Percentiles rank a stretch among this genome's conserved stretches.
These are phyloP conservation scores for Coniochaeta prunicola DNA, from an alignment of 2,329 filamentous ascomycete genomes.

Conservation along the genomic window DNA sequence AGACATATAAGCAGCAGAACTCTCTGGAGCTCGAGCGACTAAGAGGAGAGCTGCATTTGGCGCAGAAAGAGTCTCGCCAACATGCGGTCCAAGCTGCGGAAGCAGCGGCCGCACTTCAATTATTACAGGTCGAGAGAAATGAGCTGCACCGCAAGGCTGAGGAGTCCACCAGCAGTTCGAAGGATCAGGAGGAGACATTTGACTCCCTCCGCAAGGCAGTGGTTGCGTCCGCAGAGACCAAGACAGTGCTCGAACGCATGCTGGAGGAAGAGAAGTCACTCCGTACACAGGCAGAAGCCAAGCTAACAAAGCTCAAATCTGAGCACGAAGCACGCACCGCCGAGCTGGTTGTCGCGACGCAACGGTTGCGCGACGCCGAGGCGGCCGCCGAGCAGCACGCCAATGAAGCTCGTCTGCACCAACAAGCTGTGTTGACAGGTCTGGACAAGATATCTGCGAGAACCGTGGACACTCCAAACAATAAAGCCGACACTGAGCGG, in stretches of 20 bases:
- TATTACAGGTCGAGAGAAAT: conserved; percentile 80
- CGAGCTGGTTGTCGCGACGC: conserved; percentile 68
- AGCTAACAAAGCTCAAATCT: conserved; percentile 66
- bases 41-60: conserved; percentile 75
- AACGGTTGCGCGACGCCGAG: conserved; percentile 76
- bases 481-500: conserved; percentile 54
- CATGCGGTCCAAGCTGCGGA: conserved; percentile 73
- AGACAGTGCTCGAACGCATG: conserved; percentile 68
- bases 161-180: conserved; percentile 57
- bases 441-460: conserved; percentile 64
- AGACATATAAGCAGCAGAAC: conserved; percentile 75
- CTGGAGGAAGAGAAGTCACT: conserved; percentile 75
- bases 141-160: conserved; percentile 65
- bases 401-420: conserved; percentile 79
- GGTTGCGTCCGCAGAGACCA: conserved; percentile 70
- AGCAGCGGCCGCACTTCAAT: conserved; percentile 63
- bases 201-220: conserved; percentile 72
- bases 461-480: conserved; percentile 35
- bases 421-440: conserved; percentile 72
- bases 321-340: conserved; percentile 76
- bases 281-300: conserved; percentile 68
- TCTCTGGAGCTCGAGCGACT: conserved; percentile 79
- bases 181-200: conserved; percentile 65
- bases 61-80: conserved; percentile 71
- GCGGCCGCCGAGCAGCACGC: conserved; percentile 83